These are phyloP conservation scores for Taphrina betulina DNA, from an alignment of 1,139 yeast species.

Conservation along the genomic window DNA sequence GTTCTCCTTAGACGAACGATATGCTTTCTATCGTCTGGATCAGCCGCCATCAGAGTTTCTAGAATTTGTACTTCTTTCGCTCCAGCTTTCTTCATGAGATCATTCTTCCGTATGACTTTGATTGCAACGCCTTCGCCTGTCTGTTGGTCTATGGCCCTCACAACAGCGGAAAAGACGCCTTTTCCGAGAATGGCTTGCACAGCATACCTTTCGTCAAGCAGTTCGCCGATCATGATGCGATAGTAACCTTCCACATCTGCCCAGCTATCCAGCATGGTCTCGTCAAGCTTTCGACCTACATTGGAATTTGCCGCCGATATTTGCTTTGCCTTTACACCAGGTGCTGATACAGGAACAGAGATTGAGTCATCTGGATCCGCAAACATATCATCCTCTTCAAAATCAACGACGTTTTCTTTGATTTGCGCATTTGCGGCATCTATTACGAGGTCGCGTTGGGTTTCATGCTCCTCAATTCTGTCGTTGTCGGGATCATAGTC, in stretches of 20 bases:
- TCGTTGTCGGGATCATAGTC: conserved; percentile 36
- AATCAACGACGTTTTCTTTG: conserved; percentile 20
- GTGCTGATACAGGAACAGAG: conserved; percentile 22
- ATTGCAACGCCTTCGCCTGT: conserved; percentile 64
- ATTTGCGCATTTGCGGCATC: conserved; percentile 1
- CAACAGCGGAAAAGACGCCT: conserved; percentile 56
- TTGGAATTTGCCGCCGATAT: not conserved
- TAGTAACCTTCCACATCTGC: conserved; percentile 82
- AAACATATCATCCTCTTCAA: conserved; percentile 35
- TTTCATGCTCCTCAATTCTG: conserved; percentile 24
- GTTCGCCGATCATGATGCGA: conserved; percentile 67
- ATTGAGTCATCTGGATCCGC: conserved; percentile 38
- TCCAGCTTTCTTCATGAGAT: conserved; percentile 57
- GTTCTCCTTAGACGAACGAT: conserved; percentile 73
- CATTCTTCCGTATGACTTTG: conserved; percentile 60
- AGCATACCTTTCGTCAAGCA: conserved; percentile 60
- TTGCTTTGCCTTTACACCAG: not conserved
- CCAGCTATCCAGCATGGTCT: conserved; percentile 43
- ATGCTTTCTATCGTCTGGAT: conserved; percentile 59
- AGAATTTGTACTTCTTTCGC: conserved; percentile 75
- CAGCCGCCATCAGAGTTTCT: conserved; percentile 67
- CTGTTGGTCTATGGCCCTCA: conserved; percentile 40
- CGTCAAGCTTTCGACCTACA: conserved; percentile 5
- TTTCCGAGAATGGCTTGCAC: conserved; percentile 92
- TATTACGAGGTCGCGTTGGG: not conserved